Evolutionary conservation across 2,329 filamentous ascomycete genomes (phyloP), one percentile per base, ranked within the genome.

Genomic region (Aspergillus glaucus): DNA sequence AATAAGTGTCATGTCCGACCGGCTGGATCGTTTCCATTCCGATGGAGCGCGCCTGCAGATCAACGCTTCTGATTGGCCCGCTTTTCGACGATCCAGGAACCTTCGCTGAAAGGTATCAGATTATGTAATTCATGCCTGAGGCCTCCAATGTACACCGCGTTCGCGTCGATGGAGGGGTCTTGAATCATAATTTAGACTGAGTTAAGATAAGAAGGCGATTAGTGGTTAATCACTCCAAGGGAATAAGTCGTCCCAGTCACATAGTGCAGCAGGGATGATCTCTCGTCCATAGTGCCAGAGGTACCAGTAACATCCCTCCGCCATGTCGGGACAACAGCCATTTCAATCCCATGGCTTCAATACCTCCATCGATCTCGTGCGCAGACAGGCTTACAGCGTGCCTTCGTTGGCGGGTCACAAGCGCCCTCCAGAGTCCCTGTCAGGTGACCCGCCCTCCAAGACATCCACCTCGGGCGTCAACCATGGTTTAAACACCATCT

Each of bases 281-380:
- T 22, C 22, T 22, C 22, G 6, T 12, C 26, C 9, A 30, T 30
- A 30, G 10, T 12, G 5, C 26, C 5, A 9, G 26, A 30, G 26
- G 26, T 4, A 26, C 26, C 26, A 28, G 9, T 28, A 30, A 12
- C 26, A 30, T 10, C 26, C 26, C 26, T 30, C 26, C 10, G 26
- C 44, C 19, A 67, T 64, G 62, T 61, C 62, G 45, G 54, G 54
- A 34, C 50, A 44, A 39, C 57, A 61, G 43, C 48, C 57, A 17
- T 52, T 64, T 43, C 76, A 81, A 63, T 75, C 74, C 49, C 79
- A 76, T 53, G 79, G 76, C 48, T 65, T 80, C 28, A 71, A 78
- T 47, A 72, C 75, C 43, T 75, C 75, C 14, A 55, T 73, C 42
- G 69, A 73, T 54, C 53, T 69, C 39, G 68, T 62, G 41, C 67